Conservation (phyloP, 495 filamentous ascomycete species). For the Penicillium diatomitis region DNA sequence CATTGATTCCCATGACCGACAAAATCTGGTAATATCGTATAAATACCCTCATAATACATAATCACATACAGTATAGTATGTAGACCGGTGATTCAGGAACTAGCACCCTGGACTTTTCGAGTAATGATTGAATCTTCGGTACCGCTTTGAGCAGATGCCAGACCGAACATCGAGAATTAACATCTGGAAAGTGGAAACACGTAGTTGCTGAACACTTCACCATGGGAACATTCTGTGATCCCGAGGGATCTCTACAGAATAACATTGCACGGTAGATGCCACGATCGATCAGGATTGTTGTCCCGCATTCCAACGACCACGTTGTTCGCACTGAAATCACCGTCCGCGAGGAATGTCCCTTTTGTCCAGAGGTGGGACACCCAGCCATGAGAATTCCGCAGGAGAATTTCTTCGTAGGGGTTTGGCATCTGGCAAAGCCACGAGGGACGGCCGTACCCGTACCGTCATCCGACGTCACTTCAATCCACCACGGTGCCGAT, state of each 20-base stretch:
- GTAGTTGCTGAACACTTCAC: background rate
- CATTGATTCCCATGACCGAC: too few species aligned
- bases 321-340: background rate
- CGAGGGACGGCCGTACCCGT: slow-evolving; percentile 1
- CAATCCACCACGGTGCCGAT: background rate
- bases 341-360: background rate
- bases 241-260: too few species aligned
- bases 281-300: background rate
- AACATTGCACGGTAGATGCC: too few species aligned
- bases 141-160: too few species aligned
- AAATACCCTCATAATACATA: too few species aligned
- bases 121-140: too few species aligned
- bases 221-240: background rate
- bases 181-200: background rate
- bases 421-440: background rate
- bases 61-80: too few species aligned
- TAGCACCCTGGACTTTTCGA: too few species aligned
- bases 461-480: slow-evolving; percentile 2
- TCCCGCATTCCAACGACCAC: background rate
- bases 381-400: background rate
- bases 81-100: too few species aligned
- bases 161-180: background rate
- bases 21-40: too few species aligned
- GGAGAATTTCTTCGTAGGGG: background rate
- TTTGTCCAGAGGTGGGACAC: background rate